A percentile compares a stretch with the other conserved stretches of the same genome.
Evolutionary conservation across 257 asterid genomes (phyloP).

Genomic region (Solanum virginianum): DNA sequence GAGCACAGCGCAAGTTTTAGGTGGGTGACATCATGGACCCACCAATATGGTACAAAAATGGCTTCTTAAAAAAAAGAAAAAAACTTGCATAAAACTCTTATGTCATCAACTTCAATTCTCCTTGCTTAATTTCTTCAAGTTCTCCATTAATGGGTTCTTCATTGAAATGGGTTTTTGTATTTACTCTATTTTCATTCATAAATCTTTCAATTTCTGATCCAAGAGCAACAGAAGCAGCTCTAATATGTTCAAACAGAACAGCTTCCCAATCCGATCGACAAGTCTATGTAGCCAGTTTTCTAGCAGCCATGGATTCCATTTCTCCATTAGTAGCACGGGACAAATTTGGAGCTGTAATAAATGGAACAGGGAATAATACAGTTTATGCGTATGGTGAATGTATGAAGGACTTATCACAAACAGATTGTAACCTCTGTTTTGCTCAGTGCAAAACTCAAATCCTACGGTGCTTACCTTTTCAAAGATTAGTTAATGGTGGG

Average conservation of each 20-base stretch:
- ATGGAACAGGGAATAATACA: conserved; percentile 38
- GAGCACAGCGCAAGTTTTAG: too few species aligned
- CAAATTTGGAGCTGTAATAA: conserved; percentile 25
- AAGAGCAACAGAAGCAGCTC: conserved; percentile 44
- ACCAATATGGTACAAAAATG: too few species aligned
- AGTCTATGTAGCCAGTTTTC: conserved; percentile 23
- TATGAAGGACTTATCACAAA: conserved; percentile 48
- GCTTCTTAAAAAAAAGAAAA: not conserved
- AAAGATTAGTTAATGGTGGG: conserved; percentile 31
- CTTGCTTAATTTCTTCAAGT: not conserved
- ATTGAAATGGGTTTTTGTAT: not conserved
- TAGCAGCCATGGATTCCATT: conserved; percentile 42
- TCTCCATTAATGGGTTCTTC: conserved; percentile 4
- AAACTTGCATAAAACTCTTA: not conserved
- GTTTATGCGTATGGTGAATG: conserved; percentile 60
- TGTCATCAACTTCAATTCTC: not conserved
- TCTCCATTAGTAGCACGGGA: conserved; percentile 15
- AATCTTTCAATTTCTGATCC: conserved; percentile 26
- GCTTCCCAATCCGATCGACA: conserved; percentile 30
- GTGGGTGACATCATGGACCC: too few species aligned
- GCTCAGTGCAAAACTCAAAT: conserved; percentile 46
- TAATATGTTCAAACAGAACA: conserved; percentile 34
- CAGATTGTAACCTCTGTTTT: conserved; percentile 49
- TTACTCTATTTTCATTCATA: not conserved
- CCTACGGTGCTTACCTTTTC: conserved; percentile 41